Evolutionary conservation across 2,329 filamentous ascomycete genomes (phyloP).

Genomic region (Diaporthe citri): DNA sequence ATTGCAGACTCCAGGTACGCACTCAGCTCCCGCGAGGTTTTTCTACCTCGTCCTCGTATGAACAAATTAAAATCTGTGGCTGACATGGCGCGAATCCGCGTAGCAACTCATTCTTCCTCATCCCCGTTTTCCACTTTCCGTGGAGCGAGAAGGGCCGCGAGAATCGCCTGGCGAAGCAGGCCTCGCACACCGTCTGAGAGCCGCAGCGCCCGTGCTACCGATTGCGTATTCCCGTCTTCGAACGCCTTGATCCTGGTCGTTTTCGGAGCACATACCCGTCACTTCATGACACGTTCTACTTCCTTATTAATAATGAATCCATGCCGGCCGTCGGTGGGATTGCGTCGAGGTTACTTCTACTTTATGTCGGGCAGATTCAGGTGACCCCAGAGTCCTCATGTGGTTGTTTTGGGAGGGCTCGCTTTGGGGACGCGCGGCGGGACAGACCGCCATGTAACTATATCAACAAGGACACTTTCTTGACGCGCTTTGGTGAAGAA

Average conservation of each 20-base stretch:
- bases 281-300: slow-evolving; percentile 5
- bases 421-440: background rate
- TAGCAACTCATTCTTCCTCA: slow-evolving; percentile 89
- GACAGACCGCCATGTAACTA: background rate
- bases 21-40: background rate
- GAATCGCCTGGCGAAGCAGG: slow-evolving; percentile 64
- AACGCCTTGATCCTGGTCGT: background rate
- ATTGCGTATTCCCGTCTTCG: background rate
- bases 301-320: slow-evolving; percentile 11
- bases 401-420: background rate
- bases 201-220: background rate
- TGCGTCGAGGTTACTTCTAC: background rate
- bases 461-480: background rate
- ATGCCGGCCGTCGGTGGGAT: background rate
- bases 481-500: background rate
- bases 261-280: slow-evolving; percentile 15
- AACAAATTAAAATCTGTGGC: background rate
- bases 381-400: background rate
- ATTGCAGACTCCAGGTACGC: slow-evolving; percentile 78
- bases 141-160: slow-evolving; percentile 86
- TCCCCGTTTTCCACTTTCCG: slow-evolving; percentile 93
- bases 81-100: slow-evolving; percentile 32
- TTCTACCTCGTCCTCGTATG: background rate
- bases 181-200: slow-evolving; percentile 53
- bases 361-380: background rate